Percentiles rank a stretch among this genome's conserved stretches.
Conservation (phyloP, 2,329 filamentous ascomycete species). For the Fusarium sp. region DNA sequence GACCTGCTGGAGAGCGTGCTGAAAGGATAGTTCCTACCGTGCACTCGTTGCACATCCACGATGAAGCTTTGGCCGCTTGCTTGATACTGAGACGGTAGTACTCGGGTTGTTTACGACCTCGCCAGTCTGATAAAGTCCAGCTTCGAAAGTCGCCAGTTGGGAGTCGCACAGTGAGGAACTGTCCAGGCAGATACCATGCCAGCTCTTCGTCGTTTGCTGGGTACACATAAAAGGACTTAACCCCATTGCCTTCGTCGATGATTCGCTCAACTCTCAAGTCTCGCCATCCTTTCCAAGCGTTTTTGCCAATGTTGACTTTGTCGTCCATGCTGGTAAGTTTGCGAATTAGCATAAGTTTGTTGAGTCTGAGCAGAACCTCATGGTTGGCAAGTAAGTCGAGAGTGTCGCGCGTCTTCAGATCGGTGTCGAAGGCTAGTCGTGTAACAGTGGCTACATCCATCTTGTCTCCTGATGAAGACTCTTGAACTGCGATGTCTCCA, state of each 20-base stretch:
- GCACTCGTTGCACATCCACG: constrained; percentile 7
- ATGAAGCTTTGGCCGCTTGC: not conserved
- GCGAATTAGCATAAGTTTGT: not conserved
- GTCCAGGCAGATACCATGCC: constrained; percentile 11
- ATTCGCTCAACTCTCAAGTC: constrained; percentile 2
- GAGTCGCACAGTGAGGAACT: constrained; percentile 10
- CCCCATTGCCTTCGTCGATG: not conserved
- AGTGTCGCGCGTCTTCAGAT: constrained; percentile 10
- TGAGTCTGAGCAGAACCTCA: not conserved
- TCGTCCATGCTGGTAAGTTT: constrained; percentile 5
- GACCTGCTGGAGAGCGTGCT: constrained; percentile 4
- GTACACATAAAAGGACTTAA: constrained; percentile 1
- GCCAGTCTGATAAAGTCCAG: constrained; percentile 22
- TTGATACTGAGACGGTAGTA: constrained; percentile 15
- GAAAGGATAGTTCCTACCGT: not conserved
- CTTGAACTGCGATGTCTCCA: constrained; percentile 5
- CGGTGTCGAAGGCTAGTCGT: not conserved
- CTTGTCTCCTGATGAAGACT: constrained; percentile 1
- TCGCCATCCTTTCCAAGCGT: constrained; percentile 11
- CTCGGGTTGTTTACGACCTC: constrained; percentile 5
- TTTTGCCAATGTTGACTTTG: not conserved
- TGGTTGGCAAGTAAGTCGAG: constrained; percentile 7
- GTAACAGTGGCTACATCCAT: constrained; percentile 12
- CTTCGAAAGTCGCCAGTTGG: constrained; percentile 13
- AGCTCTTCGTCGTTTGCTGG: not conserved